Evolutionary conservation across 805 yeast species (phyloP), one percentile per base, ranked within the genome.

Genomic region (Starmerella scarabaei): DNA sequence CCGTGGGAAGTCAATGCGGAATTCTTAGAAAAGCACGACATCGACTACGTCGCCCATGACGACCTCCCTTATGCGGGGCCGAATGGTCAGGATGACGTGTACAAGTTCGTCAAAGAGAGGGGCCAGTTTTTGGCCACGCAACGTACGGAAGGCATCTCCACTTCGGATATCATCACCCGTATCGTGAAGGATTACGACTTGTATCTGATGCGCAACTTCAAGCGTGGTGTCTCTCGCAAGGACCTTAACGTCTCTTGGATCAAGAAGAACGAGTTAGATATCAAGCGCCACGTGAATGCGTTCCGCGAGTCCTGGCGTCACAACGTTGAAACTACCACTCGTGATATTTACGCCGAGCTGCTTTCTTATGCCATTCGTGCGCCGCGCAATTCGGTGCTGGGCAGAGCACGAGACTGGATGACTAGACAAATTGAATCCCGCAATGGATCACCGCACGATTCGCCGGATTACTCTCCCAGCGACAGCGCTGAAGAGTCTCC

Each of bases 21-120:
- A 33, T 91, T 91, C 53, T 62, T 91, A 49, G 65, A 65, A 35
- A 62, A 79, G 51, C 94, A 91, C 61, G 66, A 75, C 40, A 84
- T 91, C 50, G 98, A 91, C 60, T 91, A 84, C 54, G 95, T 88
- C 45, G 98, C 98, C 2, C 98, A 91, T 61, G 98, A 91, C 63
- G 97, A 91, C 60, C 65, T 84, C 47, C 98, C 98, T 1, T 91
- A 91, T 57, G 94, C 82, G 1, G 75, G 88, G 19, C 50, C 50
- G 1, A 75, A 75, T n/a, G 94, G 78, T 45, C 69, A 76, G 29
- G 95, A 82, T 58, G 98, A 91, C 59, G 85, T 91, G 40, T 91
- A 91, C 64, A 76, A 74, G 59, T 94, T 96, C 18, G 80, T 91
- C 55, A 91, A 91, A 58, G 80, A 80, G 56, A 68, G 67, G 56